These are phyloP conservation scores for Coniochaeta sp. DNA, from an alignment of 2,329 filamentous ascomycete genomes.

Conservation along the genomic window DNA sequence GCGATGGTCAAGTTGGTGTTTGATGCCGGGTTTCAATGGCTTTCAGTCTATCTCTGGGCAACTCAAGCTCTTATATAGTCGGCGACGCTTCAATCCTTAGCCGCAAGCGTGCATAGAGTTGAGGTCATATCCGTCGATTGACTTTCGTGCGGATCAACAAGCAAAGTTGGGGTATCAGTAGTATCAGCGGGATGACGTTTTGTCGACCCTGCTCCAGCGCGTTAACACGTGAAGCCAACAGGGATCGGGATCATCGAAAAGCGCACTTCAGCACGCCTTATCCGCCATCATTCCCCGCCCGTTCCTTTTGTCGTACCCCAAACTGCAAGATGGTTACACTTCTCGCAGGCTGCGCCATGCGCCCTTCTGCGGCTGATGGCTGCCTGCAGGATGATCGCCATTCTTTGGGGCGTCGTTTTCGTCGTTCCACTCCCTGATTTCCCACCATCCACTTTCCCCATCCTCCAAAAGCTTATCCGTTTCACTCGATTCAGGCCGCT, in stretches of 20 bases:
- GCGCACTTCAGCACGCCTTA: background rate
- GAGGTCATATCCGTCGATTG: background rate
- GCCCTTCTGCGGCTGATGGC: background rate
- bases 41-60: too few species aligned
- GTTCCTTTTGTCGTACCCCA: background rate
- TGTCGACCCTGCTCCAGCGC: too few species aligned
- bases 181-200: too few species aligned
- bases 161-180: too few species aligned
- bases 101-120: background rate
- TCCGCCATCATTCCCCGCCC: too few species aligned
- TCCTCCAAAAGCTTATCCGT: background rate
- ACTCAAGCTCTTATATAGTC: background rate
- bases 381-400: background rate
- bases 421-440: background rate
- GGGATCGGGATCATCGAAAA: too few species aligned
- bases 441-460: background rate
- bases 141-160: too few species aligned
- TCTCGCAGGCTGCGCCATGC: background rate
- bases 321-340: background rate
- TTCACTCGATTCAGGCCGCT: too few species aligned
- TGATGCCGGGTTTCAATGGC: too few species aligned
- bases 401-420: background rate
- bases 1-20: too few species aligned
- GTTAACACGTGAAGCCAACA: too few species aligned
- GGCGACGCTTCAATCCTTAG: too few species aligned